phyloP scores from a whole-genome alignment of 1,284 basidiomycete genomes.

The Marasmius fiardii region DNA sequence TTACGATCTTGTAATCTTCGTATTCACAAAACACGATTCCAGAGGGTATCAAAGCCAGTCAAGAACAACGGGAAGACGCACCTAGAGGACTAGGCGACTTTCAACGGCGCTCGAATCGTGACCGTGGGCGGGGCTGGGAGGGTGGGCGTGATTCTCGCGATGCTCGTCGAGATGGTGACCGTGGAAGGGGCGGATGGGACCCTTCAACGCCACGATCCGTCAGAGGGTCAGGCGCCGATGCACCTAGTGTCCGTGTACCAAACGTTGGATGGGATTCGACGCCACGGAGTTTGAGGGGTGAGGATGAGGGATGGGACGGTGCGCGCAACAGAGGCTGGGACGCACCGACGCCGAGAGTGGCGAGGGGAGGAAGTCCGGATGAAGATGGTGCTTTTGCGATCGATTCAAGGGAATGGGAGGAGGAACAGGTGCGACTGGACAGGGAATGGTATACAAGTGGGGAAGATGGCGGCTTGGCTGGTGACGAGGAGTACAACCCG shows the following conservation, averaged over 20 bases:
- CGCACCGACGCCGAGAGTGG: slow-evolving; percentile 76
- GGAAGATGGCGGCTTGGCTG: slow-evolving; percentile 13
- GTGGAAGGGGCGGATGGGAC: slow-evolving; percentile 51
- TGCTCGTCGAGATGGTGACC: slow-evolving; percentile 20
- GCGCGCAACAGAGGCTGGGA: slow-evolving; percentile 73
- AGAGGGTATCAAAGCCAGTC: slow-evolving; percentile 63
- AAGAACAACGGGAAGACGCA: slow-evolving; percentile 49
- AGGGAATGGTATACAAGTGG: slow-evolving; percentile 69
- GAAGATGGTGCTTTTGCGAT: slow-evolving; percentile 56
- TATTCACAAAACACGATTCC: slow-evolving; percentile 4
- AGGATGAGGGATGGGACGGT: slow-evolving; percentile 54
- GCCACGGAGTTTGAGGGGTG: slow-evolving; percentile 55
- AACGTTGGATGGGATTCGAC: slow-evolving; percentile 91
- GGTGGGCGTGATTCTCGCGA: slow-evolving; percentile 23
- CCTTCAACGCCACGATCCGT: slow-evolving; percentile 64
- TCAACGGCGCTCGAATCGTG: slow-evolving; percentile 64
- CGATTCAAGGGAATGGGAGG: slow-evolving; percentile 52
- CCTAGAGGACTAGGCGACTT: slow-evolving; percentile 71
- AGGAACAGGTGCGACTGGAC: slow-evolving; percentile 15
- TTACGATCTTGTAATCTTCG: neutral
- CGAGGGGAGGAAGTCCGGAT: slow-evolving; percentile 60
- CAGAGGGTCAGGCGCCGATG: slow-evolving; percentile 57
- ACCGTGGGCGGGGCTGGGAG: slow-evolving; percentile 40
- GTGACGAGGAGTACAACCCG: slow-evolving; percentile 44
- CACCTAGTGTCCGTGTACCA: slow-evolving; percentile 83